Base-by-base conservation (phyloP, 805 yeast species). In the Jamesozyma hellenica region DNA sequence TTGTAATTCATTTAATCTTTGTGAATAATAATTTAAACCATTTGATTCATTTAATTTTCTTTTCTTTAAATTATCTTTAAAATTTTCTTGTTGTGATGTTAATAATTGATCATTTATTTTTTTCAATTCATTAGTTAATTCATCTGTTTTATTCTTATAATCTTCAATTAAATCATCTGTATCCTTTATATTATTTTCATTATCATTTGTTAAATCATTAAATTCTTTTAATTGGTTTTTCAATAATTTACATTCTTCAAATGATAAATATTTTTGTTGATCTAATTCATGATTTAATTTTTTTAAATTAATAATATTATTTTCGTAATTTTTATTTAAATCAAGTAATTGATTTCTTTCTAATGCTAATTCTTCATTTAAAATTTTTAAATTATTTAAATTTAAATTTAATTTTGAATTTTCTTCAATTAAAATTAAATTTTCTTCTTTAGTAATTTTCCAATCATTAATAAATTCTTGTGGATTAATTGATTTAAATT, bases 241-340 rank as follows among this genome's bases (percentile, higher is more conserved):
- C 39, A 82, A 59, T 42, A 77, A 67, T 39, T 68, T 73, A 23
- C 77, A 69, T 51, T 82, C 88, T 44, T 73, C 75, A 18, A 63
- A 50, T n/a, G 78, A 71, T 32, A 80, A 60, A 3, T 63, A 51
- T 38, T 67, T 67, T 42, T 77, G 79, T 39, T 72, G 70, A 36
- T 74, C 74, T 5, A 73, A 53, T 40, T 77, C 71, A 58, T 43
- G 56, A 36, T 64, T 65, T 5, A 66, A 40, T 40, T 53, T 62
- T 17, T 55, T 52, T 29, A 61, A 36, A 39, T 59, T 60, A 31
- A 40, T 49, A 45, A 51, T 58, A 43, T 42, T 57, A 28, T 30
- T 41, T 35, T 45, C 59, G 36, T 43, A 60, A 18, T 35, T 49
- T n/a, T 47, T 50, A 30, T 50, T 50, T 19, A 61, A 41, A 21